A percentile compares a stretch with the other conserved stretches of the same genome.
Conservation (phyloP, 495 filamentous ascomycete species). For the Choiromyces venosus region DNA sequence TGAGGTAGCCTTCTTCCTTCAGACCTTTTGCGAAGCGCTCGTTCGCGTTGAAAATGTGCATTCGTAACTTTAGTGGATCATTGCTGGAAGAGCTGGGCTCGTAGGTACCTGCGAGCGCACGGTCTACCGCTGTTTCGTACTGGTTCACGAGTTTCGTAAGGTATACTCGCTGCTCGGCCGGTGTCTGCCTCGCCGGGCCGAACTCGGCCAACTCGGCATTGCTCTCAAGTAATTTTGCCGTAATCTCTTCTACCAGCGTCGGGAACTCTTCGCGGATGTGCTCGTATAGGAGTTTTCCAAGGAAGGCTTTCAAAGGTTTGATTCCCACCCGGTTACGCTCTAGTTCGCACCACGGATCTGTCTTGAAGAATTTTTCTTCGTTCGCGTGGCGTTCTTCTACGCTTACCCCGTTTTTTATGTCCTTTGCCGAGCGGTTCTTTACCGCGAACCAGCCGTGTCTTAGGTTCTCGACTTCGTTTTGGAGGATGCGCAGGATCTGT, state of each 20-base stretch:
- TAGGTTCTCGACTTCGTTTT: constrained; percentile 43
- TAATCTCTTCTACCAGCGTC: constrained; percentile 40
- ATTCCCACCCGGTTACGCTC: constrained; percentile 41
- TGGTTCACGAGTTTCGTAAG: constrained; percentile 40
- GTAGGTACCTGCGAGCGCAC: constrained; percentile 41
- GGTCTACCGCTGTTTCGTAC: constrained; percentile 40
- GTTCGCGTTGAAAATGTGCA: constrained; percentile 30
- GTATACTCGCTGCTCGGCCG: constrained; percentile 43
- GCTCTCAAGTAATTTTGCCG: constrained; percentile 17
- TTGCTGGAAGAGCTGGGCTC: constrained; percentile 4
- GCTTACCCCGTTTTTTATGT: constrained; percentile 43
- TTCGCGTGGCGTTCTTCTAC: constrained; percentile 41
- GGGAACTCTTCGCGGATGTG: constrained; percentile 44
- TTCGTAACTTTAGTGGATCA: constrained; percentile 33
- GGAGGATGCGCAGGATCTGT: constrained; percentile 39
- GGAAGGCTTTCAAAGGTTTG: constrained; percentile 25
- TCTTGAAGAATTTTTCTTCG: constrained; percentile 48
- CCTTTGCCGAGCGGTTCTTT: constrained; percentile 48
- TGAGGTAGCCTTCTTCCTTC: constrained; percentile 24
- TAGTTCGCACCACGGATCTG: constrained; percentile 44
- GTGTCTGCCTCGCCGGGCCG: constrained; percentile 39
- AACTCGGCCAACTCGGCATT: constrained; percentile 38
- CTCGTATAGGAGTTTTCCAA: constrained; percentile 33
- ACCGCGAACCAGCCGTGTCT: constrained; percentile 54
- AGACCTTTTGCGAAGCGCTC: constrained; percentile 23